Evolutionary conservation across 1,139 yeast genomes (phyloP).

Genomic region (Pneumocystis carinii): DNA sequence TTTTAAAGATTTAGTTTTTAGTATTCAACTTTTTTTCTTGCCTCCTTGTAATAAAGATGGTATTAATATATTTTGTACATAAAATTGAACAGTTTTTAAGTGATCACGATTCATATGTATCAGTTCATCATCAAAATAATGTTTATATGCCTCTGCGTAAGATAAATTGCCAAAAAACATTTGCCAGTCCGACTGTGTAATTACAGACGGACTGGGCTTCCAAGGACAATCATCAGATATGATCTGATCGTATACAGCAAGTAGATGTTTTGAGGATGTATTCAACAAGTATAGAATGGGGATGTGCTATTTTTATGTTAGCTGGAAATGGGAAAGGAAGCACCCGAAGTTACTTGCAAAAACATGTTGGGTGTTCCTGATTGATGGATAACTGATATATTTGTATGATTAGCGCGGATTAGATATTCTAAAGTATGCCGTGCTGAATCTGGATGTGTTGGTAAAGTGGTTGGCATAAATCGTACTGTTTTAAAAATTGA

Average conservation of each 20-base stretch:
- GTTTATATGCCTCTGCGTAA: neutral
- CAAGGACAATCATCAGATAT: neutral
- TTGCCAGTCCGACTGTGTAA: neutral
- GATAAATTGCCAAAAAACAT: neutral
- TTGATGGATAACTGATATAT: neutral
- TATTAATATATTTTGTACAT: neutral
- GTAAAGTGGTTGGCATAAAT: neutral
- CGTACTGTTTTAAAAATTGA: neutral
- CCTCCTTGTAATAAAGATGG: neutral
- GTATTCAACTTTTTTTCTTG: neutral
- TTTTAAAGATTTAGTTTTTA: neutral
- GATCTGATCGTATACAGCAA: neutral
- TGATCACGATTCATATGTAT: neutral
- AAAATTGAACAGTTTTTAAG: neutral
- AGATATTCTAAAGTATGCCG: neutral
- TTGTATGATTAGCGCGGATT: neutral
- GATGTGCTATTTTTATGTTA: neutral
- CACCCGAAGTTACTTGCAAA: neutral
- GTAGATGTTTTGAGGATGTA: neutral
- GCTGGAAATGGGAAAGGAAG: neutral
- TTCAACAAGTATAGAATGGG: neutral
- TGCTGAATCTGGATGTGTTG: neutral
- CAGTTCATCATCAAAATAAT: neutral
- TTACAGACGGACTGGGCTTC: neutral
- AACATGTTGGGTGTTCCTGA: neutral